phyloP scores from a whole-genome alignment of 371 early-diverging fungal species.

The Gilbertella persicaria region DNA sequence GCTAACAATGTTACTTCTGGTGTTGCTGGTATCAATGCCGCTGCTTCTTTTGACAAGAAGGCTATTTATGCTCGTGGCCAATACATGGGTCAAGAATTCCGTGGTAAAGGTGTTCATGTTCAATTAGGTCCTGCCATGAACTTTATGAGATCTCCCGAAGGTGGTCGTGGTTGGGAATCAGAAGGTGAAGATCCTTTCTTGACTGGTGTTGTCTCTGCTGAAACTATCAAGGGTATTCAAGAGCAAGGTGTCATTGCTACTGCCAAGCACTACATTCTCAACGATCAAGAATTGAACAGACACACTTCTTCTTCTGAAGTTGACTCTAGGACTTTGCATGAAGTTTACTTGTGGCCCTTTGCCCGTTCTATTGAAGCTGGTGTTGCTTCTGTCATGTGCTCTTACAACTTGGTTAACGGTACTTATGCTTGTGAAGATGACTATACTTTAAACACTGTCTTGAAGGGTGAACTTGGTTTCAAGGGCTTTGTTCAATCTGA shows the following conservation, averaged over 20 bases:
- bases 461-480: constrained; percentile 56
- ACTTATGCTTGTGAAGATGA: constrained; percentile 56
- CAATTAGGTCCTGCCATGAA: constrained; percentile 54
- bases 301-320: constrained; percentile 26
- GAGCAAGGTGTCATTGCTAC: constrained; percentile 48
- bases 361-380: constrained; percentile 50
- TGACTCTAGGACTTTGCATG: constrained; percentile 54
- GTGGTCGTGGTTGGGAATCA: constrained; percentile 64
- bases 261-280: constrained; percentile 50
- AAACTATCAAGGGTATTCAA: constrained; percentile 40
- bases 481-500: constrained; percentile 45
- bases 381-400: constrained; percentile 58
- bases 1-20: constrained; percentile 43
- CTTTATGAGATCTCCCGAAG: constrained; percentile 44
- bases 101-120: constrained; percentile 49
- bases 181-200: constrained; percentile 65
- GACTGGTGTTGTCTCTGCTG: constrained; percentile 33
- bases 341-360: constrained; percentile 59
- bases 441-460: constrained; percentile 39
- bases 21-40: constrained; percentile 52
- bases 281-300: constrained; percentile 47
- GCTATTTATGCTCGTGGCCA: constrained; percentile 47
- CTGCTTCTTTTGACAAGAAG: constrained; percentile 52
- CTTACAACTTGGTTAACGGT: constrained; percentile 54
- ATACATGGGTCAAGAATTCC: constrained; percentile 56